These are phyloP conservation scores for Trametes cinnabarina DNA, from an alignment of 768 basidiomycete genomes.

Conservation along the genomic window DNA sequence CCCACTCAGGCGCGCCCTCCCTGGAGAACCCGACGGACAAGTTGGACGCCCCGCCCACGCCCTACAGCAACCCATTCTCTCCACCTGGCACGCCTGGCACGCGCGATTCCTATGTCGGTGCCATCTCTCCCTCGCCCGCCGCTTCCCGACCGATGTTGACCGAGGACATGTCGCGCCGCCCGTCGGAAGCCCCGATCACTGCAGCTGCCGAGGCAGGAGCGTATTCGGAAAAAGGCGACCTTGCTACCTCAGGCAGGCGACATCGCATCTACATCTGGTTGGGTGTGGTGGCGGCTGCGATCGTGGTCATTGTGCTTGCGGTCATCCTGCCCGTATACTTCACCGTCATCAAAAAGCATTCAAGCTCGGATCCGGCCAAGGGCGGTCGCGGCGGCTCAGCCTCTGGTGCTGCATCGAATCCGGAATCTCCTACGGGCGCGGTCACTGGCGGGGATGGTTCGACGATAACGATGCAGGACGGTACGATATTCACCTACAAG, in stretches of 20 bases:
- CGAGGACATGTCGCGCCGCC: conserved; percentile 1
- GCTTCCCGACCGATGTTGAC: conserved; percentile 17
- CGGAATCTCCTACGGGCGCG: conserved; percentile 27
- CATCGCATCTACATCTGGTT: conserved; percentile 11
- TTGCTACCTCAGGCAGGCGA: conserved; percentile 1
- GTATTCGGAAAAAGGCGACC: not conserved
- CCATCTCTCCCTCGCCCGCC: conserved; percentile 11
- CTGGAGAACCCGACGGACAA: not conserved
- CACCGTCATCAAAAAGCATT: conserved; percentile 21
- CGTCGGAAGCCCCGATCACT: conserved; percentile 5
- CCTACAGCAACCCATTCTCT: conserved; percentile 15
- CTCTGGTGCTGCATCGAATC: conserved; percentile 12
- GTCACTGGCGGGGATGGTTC: conserved; percentile 69
- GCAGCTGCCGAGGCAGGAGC: not conserved
- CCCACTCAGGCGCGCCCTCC: not conserved
- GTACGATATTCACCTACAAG: conserved; percentile 68
- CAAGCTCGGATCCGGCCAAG: not conserved
- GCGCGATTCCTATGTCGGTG: conserved; percentile 19
- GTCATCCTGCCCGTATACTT: conserved; percentile 28
- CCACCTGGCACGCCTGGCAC: conserved; percentile 16
- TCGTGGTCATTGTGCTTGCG: conserved; percentile 27
- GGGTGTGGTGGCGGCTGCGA: conserved; percentile 13
- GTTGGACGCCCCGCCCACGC: not conserved
- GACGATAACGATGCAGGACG: conserved; percentile 57
- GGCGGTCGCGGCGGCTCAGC: not conserved